These are phyloP conservation scores for Penicillium macrosclerotiorum DNA, from an alignment of 495 filamentous ascomycete species.

Conservation along the genomic window DNA sequence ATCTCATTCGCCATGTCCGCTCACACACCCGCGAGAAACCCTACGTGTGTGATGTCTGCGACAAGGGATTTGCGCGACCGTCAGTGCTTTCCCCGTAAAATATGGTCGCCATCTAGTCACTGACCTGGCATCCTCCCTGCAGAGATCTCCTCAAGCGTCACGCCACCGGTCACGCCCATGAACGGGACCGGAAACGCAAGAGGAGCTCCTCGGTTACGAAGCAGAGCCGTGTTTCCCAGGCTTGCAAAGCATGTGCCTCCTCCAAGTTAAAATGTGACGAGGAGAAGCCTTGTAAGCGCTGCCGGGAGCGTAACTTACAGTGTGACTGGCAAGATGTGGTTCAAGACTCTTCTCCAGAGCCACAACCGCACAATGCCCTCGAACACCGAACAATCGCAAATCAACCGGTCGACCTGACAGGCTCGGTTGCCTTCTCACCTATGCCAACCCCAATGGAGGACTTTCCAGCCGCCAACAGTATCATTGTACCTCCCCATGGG, in stretches of 20 bases:
- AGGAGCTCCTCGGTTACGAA: constrained; percentile 42
- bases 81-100: constrained; percentile 13
- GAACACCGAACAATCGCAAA: not conserved
- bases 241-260: constrained; percentile 51
- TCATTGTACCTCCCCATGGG: constrained; percentile 23
- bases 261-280: constrained; percentile 57
- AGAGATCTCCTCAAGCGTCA: constrained; percentile 55
- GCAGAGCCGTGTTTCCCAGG: constrained; percentile 53
- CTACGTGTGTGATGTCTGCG: constrained; percentile 47
- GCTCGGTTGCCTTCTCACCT: constrained; percentile 12
- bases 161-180: constrained; percentile 48
- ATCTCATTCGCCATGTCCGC: constrained; percentile 56
- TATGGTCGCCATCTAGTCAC: not conserved
- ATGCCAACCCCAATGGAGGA: constrained; percentile 18
- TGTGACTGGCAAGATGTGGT: constrained; percentile 43
- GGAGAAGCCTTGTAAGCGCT: constrained; percentile 46
- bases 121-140: not conserved
- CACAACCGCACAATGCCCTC: constrained; percentile 15
- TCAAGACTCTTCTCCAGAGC: constrained; percentile 22
- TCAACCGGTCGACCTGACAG: constrained; percentile 4
- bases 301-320: constrained; percentile 40
- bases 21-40: constrained; percentile 59
- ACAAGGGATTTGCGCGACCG: constrained; percentile 54
- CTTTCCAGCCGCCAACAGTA: not conserved
- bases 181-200: constrained; percentile 41